Base-by-base conservation (phyloP, 768 basidiomycete species). In the Phylloporus arenicola region DNA sequence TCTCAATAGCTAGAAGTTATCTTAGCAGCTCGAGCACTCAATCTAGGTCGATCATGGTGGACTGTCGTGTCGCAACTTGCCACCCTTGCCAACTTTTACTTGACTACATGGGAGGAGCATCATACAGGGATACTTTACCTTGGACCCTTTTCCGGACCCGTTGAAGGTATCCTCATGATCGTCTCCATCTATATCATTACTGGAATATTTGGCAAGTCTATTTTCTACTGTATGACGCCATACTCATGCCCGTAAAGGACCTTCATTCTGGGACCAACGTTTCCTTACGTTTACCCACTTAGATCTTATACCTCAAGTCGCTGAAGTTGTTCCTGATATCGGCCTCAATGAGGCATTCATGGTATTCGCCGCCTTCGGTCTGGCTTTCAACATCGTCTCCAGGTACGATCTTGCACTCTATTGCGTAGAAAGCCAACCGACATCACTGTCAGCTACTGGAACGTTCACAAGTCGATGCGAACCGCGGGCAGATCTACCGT, bases 41-140 rank as follows among this genome's bases (percentile, higher is more conserved):
- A 95, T 58, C 76, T 97, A 19, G 92, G 90, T 12, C 77, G 93
- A 17, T 92, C 91, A 0, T 98, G 96, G 93, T 98, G 93, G 95
- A 97, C 93, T 0, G 85, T 98, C 30, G 81, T 87, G 0, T 87
- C 87, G 1, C 90, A 94, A 64, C 75, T 78, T 7, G 82, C 80
- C 9, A 79, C 82, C 0, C 70, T 85, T 17, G 80, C 78, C 33
- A 86, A 79, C 64, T 88, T 88, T 65, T 87, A 87, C 65, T 70
- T 86, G 35, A 81, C 82, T 2, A 87, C 85, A 17, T 86, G 84
- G 84, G 84, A 85, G 57, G 81, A 95, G 67, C 92, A 88, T 60
- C 88, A 97, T 58, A 97, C 94, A 2, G 90, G 94, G 24, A 84
- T 88, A 56, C 74, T 98, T 14, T 99, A 84, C 73, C 84, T 99